Evolutionary conservation across 768 basidiomycete species (phyloP).

Genomic region (Auriscalpium vulgare): DNA sequence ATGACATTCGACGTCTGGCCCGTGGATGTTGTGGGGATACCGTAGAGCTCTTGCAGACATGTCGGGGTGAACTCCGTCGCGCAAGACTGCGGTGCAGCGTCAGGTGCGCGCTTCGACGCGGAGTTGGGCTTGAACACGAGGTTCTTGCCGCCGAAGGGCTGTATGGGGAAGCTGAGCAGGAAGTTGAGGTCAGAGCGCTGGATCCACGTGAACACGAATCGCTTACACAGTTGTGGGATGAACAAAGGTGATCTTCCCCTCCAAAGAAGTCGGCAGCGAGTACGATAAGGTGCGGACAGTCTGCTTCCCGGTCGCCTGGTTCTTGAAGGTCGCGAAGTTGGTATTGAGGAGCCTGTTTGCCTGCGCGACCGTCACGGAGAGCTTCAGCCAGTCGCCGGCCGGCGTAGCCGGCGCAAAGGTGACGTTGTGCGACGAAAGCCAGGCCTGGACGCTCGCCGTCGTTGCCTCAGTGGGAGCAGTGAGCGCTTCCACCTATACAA

Average conservation of each 20-base stretch:
- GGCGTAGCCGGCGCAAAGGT: neutral
- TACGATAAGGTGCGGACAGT: slow-evolving; percentile 12
- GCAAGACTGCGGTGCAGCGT: no score
- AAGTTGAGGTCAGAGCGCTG: neutral
- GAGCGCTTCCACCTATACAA: slow-evolving; percentile 3
- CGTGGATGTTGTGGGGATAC: no score
- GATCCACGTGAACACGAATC: neutral
- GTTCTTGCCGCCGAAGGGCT: slow-evolving; percentile 6
- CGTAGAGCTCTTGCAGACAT: neutral
- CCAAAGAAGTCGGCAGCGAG: slow-evolving; percentile 5
- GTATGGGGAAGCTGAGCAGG: slow-evolving; percentile 3
- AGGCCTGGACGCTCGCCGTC: neutral
- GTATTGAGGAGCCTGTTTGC: slow-evolving; percentile 12
- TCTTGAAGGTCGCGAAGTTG: slow-evolving; percentile 8
- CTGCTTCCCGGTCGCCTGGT: slow-evolving; percentile 1
- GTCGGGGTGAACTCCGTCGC: neutral
- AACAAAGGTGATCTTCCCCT: slow-evolving; percentile 6
- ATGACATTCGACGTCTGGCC: no score
- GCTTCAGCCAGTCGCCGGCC: slow-evolving; percentile 21
- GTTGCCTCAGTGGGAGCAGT: slow-evolving; percentile 2
- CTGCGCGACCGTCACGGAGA: slow-evolving; percentile 3
- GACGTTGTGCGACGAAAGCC: slow-evolving; percentile 3
- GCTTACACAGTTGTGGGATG: slow-evolving; percentile 10
- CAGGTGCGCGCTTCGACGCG: no score
- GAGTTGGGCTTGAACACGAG: no score